phyloP scores from a whole-genome alignment of 768 basidiomycete species.

The Hygrophorus russula region DNA sequence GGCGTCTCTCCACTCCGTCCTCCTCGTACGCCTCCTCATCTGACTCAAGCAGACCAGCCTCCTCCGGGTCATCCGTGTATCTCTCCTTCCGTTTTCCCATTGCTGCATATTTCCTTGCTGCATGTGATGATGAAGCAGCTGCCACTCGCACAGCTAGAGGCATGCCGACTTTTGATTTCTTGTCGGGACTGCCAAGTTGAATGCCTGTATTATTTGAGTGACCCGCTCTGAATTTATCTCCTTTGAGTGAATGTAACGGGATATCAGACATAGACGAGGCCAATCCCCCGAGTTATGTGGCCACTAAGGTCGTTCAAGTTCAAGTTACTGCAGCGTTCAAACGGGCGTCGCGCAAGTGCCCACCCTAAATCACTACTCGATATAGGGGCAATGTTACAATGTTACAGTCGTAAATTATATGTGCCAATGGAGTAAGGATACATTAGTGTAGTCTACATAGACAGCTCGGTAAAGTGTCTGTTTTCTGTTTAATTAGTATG shows the following conservation, averaged over 20 bases:
- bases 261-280: slow-evolving; percentile 56
- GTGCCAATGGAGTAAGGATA: too few relatives aligned
- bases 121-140: slow-evolving; percentile 15
- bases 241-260: slow-evolving; percentile 51
- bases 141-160: slow-evolving; percentile 17
- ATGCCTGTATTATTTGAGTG: slow-evolving; percentile 32
- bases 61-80: slow-evolving; percentile 56
- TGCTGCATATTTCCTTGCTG: slow-evolving; percentile 19
- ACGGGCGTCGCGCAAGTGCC: not conserved
- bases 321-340: not conserved
- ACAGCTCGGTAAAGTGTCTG: too few relatives aligned
- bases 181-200: slow-evolving; percentile 10
- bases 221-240: slow-evolving; percentile 34
- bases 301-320: not conserved
- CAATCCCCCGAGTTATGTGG: not conserved
- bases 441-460: too few relatives aligned
- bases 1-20: slow-evolving; percentile 10
- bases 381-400: too few relatives aligned
- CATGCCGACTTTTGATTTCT: slow-evolving; percentile 14
- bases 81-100: slow-evolving; percentile 38
- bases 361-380: slow-evolving; percentile 5
- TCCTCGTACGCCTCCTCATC: slow-evolving; percentile 27
- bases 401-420: too few relatives aligned
- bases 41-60: slow-evolving; percentile 36
- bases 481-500: too few relatives aligned